Base-by-base conservation (phyloP, 306 rosid species). In the Biancaea sappan region DNA sequence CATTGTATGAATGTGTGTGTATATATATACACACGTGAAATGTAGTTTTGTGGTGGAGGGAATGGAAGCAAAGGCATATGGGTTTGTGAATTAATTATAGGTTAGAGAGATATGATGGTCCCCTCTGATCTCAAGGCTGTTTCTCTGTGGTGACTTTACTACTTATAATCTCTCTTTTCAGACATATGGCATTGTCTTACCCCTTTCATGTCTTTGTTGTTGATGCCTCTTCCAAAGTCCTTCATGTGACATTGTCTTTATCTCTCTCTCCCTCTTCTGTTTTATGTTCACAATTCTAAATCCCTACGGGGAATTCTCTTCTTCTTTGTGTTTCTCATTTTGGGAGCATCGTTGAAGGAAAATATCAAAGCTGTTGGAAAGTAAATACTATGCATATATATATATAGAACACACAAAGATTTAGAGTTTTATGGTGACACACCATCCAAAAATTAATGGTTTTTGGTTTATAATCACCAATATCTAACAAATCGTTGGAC, bases 201-300 rank as follows among this genome's bases (percentile, higher is more conserved):
- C 68, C 84, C 52, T 84, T 86, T 67, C 80, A 46, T 81, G 87
- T 84, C 85, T n/a, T 56, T 69, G 47, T 79, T 79, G 76, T 37
- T 61, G 53, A 69, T 65, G 38, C 28, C 40, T 69, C 21, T 50
- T 50, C 77, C 76, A 86, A 77, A 84, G 61, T 9, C 68, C 78
- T 69, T 84, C 88, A 84, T 84, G 89, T 89, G 93, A 43, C 66
- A 11, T 73, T 86, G 93, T 80, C 87, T 72, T 69, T 47, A 40
- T 19, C 72, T 32, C 25, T 46, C 50, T 31, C 35, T 66, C 34
- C 1, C 50, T 25, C 43, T 47, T 65, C 46, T 31, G 60, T 1
- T 37, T 13, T 8, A n/a, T n/a, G n/a, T 37, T 37, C 43, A 7
- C 47, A 12, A 0, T 38, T 76, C 71, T 71, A 57, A 76, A 46